Percentiles rank a stretch among this genome's conserved stretches.
These are phyloP conservation scores for Schizochytrium sp. DNA, from an alignment of 108 stramenopile species.

Conservation along the genomic window DNA sequence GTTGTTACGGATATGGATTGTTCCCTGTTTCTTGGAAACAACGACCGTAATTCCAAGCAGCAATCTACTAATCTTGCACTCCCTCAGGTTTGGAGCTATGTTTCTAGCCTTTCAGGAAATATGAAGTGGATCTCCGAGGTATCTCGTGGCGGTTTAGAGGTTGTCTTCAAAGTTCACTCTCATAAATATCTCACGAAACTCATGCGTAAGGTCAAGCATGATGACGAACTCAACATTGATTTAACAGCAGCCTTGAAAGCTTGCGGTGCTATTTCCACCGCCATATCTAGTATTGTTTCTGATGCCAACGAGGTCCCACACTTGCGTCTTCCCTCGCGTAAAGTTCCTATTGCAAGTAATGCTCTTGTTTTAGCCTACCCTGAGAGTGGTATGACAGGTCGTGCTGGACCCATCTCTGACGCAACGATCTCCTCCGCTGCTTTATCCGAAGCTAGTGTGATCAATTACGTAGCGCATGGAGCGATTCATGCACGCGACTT, in stretches of 20 bases:
- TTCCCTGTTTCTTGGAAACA: not conserved
- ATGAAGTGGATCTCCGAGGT: conserved; percentile 30
- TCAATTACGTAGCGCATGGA: conserved; percentile 28
- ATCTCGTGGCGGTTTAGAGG: conserved; percentile 1
- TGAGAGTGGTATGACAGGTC: not conserved
- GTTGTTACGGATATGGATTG: conserved; percentile 4
- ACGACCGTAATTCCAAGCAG: not conserved
- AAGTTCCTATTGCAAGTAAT: not conserved
- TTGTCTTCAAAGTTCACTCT: not conserved
- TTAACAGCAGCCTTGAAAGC: conserved; percentile 1
- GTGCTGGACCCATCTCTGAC: not conserved
- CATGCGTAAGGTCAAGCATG: not conserved
- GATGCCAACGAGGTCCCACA: not conserved
- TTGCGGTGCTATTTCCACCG: not conserved
- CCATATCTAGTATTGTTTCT: not conserved
- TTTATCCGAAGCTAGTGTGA: not conserved
- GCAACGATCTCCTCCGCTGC: not conserved
- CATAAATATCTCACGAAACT: not conserved
- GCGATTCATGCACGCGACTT: not conserved
- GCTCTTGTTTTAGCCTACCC: not conserved
- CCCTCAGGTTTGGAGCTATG: conserved; percentile 6
- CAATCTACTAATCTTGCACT: not conserved
- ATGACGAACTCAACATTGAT: not conserved
- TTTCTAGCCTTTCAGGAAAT: not conserved
- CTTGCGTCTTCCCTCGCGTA: not conserved